A percentile compares a stretch with the other conserved stretches of the same genome.
Evolutionary conservation across 768 basidiomycete species (phyloP).

Genomic region (Coprinellus micaceus): DNA sequence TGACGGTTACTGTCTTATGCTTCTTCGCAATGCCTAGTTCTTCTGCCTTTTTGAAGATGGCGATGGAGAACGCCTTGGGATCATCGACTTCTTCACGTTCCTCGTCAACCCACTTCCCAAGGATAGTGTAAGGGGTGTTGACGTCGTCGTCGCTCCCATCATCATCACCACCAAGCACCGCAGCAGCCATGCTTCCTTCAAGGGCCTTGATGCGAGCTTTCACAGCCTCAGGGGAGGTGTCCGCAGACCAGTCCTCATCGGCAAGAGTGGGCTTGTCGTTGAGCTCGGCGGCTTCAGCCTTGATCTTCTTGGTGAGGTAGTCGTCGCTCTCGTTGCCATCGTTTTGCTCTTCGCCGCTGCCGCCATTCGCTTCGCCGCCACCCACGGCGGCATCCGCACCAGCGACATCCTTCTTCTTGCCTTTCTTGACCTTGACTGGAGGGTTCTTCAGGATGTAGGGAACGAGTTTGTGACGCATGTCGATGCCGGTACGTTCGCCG

Average conservation of each 20-base stretch:
- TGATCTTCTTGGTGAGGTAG: constrained; percentile 86
- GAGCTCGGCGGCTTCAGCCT: constrained; percentile 80
- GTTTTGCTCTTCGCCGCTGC: constrained; percentile 26
- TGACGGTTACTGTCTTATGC: constrained; percentile 81
- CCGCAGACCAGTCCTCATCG: constrained; percentile 87
- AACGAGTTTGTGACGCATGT: constrained; percentile 95
- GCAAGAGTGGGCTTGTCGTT: constrained; percentile 56
- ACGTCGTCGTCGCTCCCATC: constrained; percentile 85
- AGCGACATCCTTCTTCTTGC: constrained; percentile 54
- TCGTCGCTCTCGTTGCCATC: constrained; percentile 80
- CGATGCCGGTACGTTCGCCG: constrained; percentile 84
- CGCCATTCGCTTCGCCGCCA: constrained; percentile 39
- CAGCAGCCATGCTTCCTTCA: constrained; percentile 51
- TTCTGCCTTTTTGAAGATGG: constrained; percentile 84
- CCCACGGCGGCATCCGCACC: constrained; percentile 47
- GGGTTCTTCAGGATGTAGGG: constrained; percentile 98
- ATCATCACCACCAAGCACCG: constrained; percentile 66
- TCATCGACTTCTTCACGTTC: constrained; percentile 48
- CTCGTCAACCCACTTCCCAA: constrained; percentile 85
- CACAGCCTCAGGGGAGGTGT: constrained; percentile 87
- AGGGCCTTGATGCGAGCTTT: constrained; percentile 75
- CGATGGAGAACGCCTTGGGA: constrained; percentile 51
- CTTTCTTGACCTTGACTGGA: constrained; percentile 81
- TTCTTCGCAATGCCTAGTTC: constrained; percentile 93
- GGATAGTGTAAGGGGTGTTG: constrained; percentile 80